Conservation (phyloP, 306 rosid genomes). For the Cucurbita argyrosperma region DNA sequence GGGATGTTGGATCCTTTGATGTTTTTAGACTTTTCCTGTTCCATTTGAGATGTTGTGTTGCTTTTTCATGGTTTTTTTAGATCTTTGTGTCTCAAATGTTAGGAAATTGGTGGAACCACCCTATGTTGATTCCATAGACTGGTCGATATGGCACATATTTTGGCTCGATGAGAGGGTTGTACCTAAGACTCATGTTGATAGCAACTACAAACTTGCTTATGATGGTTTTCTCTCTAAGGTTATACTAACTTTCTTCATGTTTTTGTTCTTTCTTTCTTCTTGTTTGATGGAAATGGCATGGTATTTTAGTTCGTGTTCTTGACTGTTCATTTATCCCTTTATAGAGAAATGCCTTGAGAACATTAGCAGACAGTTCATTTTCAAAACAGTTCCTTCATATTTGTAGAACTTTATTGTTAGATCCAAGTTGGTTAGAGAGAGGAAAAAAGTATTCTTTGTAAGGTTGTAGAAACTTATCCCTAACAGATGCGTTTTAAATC, state of each 20-base stretch:
- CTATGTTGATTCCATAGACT: conserved; percentile 31
- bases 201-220: conserved; percentile 66
- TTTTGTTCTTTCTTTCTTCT: not conserved
- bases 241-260: not conserved
- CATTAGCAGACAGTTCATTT: not conserved
- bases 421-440: too few relatives aligned
- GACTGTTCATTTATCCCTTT: not conserved
- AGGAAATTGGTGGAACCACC: conserved; percentile 70
- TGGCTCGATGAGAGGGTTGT: conserved; percentile 81
- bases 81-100: not conserved
- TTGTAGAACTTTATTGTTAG: too few relatives aligned
- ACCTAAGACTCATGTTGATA: conserved; percentile 56
- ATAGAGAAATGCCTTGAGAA: not conserved
- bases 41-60: too few relatives aligned
- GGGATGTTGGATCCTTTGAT: not conserved
- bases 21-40: not conserved
- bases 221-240: conserved; percentile 81
- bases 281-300: not conserved
- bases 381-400: too few relatives aligned
- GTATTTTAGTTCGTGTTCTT: not conserved
- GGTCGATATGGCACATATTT: conserved; percentile 73
- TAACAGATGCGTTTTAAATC: too few relatives aligned
- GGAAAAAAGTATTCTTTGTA: too few relatives aligned
- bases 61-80: too few relatives aligned
- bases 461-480: too few relatives aligned